Evolutionary conservation across 208 protist genomes (phyloP).

Genomic region (Phytomonas sp.): DNA sequence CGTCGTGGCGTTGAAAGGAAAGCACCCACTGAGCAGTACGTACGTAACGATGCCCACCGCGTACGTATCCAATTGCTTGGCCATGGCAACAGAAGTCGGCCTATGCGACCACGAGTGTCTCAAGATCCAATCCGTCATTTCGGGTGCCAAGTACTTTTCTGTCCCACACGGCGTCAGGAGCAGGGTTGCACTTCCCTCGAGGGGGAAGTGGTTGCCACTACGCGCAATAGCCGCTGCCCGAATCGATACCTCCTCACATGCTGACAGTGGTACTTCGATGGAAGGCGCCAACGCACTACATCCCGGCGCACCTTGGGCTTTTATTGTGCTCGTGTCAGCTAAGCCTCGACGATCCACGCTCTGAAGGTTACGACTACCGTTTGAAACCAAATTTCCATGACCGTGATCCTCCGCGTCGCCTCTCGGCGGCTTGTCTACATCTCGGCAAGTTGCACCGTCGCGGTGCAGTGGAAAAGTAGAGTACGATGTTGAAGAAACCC

Average conservation of each 20-base stretch:
- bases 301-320: not conserved
- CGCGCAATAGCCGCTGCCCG: not conserved
- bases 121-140: conserved; percentile 66
- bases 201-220: conserved; percentile 3
- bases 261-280: not conserved
- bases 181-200: conserved; percentile 29
- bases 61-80: conserved; percentile 65
- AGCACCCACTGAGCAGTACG: conserved; percentile 76
- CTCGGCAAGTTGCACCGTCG: not conserved
- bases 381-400: not conserved
- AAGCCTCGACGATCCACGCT: not conserved
- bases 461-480: not conserved
- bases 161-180: conserved; percentile 68
- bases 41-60: conserved; percentile 69
- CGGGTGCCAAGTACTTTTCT: conserved; percentile 69
- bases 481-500: not conserved
- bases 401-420: not conserved
- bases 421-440: not conserved
- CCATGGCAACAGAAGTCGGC: conserved; percentile 32
- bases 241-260: not conserved
- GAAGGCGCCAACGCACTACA: not conserved
- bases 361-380: not conserved
- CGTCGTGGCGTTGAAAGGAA: conserved; percentile 67
- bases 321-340: not conserved
- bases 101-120: conserved; percentile 31